Evolutionary conservation across 192 early-diverging fungal genomes (phyloP).

Genomic region (Coemansia brasiliensis): DNA sequence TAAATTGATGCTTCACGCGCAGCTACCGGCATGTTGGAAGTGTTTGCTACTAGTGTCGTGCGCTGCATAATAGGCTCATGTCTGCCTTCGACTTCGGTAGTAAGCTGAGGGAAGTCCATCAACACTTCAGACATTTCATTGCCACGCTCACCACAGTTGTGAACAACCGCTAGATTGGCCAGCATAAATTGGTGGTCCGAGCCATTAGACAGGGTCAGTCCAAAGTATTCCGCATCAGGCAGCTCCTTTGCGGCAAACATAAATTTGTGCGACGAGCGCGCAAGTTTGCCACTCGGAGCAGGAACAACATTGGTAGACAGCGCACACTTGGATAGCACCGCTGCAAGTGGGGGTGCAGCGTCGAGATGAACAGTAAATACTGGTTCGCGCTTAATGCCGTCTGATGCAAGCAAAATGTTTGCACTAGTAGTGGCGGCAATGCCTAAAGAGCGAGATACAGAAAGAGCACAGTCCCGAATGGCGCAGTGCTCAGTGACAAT

Average conservation of each 20-base stretch:
- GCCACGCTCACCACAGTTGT: constrained; percentile 87
- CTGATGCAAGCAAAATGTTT: not conserved
- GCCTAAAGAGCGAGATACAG: constrained; percentile 22
- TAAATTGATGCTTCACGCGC: constrained; percentile 99
- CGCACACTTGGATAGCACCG: constrained; percentile 16
- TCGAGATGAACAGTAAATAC: constrained; percentile 4
- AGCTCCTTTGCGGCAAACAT: constrained; percentile 13
- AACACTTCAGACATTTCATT: constrained; percentile 99
- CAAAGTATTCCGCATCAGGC: constrained; percentile 31
- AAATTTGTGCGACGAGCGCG: constrained; percentile 13
- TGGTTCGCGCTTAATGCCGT: not conserved
- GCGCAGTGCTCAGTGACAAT: not conserved
- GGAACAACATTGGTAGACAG: constrained; percentile 3
- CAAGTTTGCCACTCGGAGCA: not conserved
- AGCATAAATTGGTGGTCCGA: constrained; percentile 57
- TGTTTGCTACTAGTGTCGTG: constrained; percentile 98
- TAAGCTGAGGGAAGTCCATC: constrained; percentile 98
- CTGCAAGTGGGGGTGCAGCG: constrained; percentile 10
- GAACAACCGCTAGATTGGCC: constrained; percentile 49
- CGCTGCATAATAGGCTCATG: constrained; percentile 99
- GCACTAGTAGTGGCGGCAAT: constrained; percentile 12
- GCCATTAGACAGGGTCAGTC: constrained; percentile 21
- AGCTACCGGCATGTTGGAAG: constrained; percentile 99
- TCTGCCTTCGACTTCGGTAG: constrained; percentile 89
- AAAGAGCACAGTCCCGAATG: constrained; percentile 5